These are phyloP conservation scores for Poterioochromonas sp. DNA, from an alignment of 352 stramenopile species.

Conservation along the genomic window DNA sequence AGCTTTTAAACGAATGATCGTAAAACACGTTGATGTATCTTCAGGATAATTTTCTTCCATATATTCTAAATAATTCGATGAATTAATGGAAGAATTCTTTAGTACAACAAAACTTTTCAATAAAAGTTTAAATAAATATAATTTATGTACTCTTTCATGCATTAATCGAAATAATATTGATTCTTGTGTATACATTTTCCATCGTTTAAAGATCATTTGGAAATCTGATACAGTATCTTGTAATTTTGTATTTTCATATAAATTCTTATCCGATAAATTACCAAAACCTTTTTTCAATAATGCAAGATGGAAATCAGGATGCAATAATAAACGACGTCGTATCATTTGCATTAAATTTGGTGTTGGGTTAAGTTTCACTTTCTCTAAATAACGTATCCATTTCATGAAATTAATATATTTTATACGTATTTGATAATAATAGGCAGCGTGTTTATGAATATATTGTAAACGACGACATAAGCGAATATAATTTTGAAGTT, in stretches of 20 bases:
- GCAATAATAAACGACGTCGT: background rate
- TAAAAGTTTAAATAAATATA: background rate
- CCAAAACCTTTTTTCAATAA: background rate
- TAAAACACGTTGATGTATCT: too few species aligned
- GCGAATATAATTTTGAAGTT: slow-evolving; percentile 6
- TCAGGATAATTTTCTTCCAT: background rate
- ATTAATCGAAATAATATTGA: background rate
- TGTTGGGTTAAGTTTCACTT: background rate
- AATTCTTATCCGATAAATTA: background rate
- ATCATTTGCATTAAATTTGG: background rate
- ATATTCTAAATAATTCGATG: background rate
- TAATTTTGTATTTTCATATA: background rate
- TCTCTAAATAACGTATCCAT: background rate
- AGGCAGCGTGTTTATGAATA: background rate
- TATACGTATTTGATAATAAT: background rate
- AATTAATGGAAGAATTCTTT: background rate
- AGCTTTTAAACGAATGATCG: background rate
- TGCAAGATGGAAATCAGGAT: slow-evolving; percentile 10
- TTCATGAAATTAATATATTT: slow-evolving; percentile 11
- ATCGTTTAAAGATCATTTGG: background rate
- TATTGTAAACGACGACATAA: background rate
- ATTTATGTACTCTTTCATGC: background rate
- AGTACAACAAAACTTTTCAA: background rate
- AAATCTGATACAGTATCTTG: background rate
- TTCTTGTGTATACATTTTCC: slow-evolving; percentile 31